Evolutionary conservation across 2,329 filamentous ascomycete species (phyloP).

Genomic region (Mariannaea elegans): DNA sequence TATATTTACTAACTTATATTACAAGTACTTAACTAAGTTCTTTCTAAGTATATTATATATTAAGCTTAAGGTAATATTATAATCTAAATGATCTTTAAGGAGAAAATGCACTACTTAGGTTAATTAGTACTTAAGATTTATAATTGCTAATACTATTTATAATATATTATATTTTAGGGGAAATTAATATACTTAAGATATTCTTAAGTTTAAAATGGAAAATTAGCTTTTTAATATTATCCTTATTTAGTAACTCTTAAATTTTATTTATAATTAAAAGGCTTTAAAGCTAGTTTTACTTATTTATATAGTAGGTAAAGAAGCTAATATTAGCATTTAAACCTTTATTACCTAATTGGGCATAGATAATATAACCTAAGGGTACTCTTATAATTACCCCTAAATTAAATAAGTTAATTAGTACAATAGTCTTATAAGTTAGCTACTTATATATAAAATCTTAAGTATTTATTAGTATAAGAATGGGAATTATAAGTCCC

Average conservation of each 20-base stretch:
- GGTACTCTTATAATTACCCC: slow-evolving; percentile 32
- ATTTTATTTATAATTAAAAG: not conserved
- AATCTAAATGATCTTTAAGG: slow-evolving; percentile 53
- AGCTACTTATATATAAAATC: slow-evolving; percentile 27
- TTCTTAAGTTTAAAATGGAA: not conserved
- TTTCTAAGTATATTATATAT: slow-evolving; percentile 54
- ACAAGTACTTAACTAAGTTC: slow-evolving; percentile 52
- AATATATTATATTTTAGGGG: no score
- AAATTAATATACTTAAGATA: not conserved
- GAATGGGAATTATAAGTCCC: slow-evolving; percentile 18
- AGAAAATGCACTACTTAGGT: slow-evolving; percentile 47
- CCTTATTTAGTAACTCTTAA: not conserved
- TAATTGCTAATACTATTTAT: no score
- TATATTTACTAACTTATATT: slow-evolving; percentile 51
- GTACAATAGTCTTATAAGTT: slow-evolving; percentile 30
- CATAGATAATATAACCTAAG: slow-evolving; percentile 36
- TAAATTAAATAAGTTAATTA: slow-evolving; percentile 11
- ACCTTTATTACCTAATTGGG: slow-evolving; percentile 29
- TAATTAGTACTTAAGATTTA: not conserved
- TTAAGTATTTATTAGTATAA: slow-evolving; percentile 23
- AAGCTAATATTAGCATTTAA: no score
- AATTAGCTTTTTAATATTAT: not conserved
- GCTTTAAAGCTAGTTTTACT: not conserved
- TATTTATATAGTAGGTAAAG: not conserved
- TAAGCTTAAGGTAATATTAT: slow-evolving; percentile 48